Conservation (phyloP, 2,329 filamentous ascomycete species). For the Colletotrichum theobromicola region DNA sequence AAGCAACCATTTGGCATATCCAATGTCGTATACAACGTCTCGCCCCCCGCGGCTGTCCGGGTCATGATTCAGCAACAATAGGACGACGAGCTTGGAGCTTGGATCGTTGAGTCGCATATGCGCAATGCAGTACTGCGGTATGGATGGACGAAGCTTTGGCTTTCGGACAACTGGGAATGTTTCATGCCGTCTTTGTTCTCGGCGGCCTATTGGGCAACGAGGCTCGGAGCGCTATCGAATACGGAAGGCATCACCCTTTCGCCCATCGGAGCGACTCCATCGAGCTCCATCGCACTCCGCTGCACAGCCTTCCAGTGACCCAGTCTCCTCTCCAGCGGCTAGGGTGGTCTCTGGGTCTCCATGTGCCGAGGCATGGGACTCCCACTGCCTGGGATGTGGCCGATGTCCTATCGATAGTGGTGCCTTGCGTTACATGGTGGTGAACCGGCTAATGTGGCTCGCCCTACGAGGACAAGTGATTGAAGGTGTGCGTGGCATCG, state of each 20-base stretch:
- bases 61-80: neutral
- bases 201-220: neutral
- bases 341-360: neutral
- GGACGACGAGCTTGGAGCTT: neutral
- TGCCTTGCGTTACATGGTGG: constrained; percentile 1
- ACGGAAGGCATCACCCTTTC: constrained; percentile 13
- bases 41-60: neutral
- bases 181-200: constrained; percentile 1
- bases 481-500: neutral
- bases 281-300: neutral
- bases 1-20: neutral
- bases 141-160: neutral
- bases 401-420: neutral
- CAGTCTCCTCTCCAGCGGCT: neutral
- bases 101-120: neutral
- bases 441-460: neutral
- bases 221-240: constrained; percentile 8
- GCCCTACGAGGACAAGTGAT: neutral
- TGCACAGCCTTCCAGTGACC: constrained; percentile 17
- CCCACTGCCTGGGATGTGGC: neutral
- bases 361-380: constrained; percentile 4
- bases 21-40: neutral
- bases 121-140: neutral
- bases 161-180: constrained; percentile 1
- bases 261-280: constrained; percentile 16